Percentiles rank a stretch among this genome's conserved stretches.
These are phyloP conservation scores for Penicillium macrosclerotiorum DNA, from an alignment of 495 filamentous ascomycete species.

Conservation along the genomic window DNA sequence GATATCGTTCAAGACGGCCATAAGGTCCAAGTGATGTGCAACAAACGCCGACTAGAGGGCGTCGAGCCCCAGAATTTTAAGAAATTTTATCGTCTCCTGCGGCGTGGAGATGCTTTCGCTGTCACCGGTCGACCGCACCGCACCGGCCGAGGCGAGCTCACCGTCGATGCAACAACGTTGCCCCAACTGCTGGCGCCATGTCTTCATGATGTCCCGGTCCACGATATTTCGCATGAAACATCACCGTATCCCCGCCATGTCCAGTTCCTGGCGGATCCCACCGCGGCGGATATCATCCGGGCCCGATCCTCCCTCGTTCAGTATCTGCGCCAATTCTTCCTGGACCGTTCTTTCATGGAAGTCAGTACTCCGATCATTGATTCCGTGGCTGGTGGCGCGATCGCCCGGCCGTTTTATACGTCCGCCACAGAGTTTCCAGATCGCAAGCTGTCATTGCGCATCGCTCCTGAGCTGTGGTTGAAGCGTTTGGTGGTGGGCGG, in stretches of 20 bases:
- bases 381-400: slow-evolving; percentile 72
- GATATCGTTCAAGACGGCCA: slow-evolving; percentile 70
- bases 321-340: slow-evolving; percentile 69
- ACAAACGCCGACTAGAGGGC: slow-evolving; percentile 55
- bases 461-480: slow-evolving; percentile 93
- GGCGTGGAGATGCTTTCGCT: slow-evolving; percentile 74
- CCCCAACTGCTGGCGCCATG: slow-evolving; percentile 74
- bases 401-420: slow-evolving; percentile 82
- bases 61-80: slow-evolving; percentile 53
- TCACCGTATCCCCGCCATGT: slow-evolving; percentile 68
- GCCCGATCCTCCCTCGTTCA: slow-evolving; percentile 73
- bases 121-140: slow-evolving; percentile 70
- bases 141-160: slow-evolving; percentile 73
- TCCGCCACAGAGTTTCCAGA: slow-evolving; percentile 66
- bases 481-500: slow-evolving; percentile 90
- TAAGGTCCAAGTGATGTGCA: slow-evolving; percentile 71
- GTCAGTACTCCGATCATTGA: slow-evolving; percentile 88
- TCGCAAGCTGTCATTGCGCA: slow-evolving; percentile 67
- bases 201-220: slow-evolving; percentile 69
- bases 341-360: slow-evolving; percentile 70
- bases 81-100: slow-evolving; percentile 53
- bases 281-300: slow-evolving; percentile 63
- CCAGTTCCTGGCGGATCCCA: slow-evolving; percentile 72
- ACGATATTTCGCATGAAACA: slow-evolving; percentile 64
- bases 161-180: slow-evolving; percentile 62